Base-by-base conservation (phyloP, 306 rosid genomes). In the Castanea sativa region DNA sequence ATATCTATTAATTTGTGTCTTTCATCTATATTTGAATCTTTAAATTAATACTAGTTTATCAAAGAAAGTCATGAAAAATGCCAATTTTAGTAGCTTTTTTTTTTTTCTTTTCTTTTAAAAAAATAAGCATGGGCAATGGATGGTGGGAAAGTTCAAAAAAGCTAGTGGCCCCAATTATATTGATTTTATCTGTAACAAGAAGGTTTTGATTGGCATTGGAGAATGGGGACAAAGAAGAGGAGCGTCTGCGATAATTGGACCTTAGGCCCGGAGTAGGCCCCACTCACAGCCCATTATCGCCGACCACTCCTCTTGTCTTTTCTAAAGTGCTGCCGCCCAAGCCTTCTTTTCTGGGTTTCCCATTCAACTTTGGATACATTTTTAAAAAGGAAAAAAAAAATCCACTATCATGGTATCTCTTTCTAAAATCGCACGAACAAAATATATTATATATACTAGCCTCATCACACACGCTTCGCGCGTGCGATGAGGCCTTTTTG, bases 251-350 rank as follows among this genome's bases (percentile, higher is more conserved):
- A 20, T 7, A 61, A 55, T 32, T 10, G 75, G 73, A 51, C 30
- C 56, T 18, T 57, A 29, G 80, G 69, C 75, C 81, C 41, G 4
- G 56, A 9, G 51, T 58, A 6, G 83, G 81, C 61, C 80, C 90
- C 83, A 73, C 76, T 0, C 2, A 61, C 64, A 72, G 89, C 77
- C 82, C 85, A 86, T 72, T 68, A 58, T 72, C 76, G 79, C 84
- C 84, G 88, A 81, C 90, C 83, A 25, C 9, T 33, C 63, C 6
- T 55, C 43, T 2, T 19, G 76, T 75, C 69, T 79, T 76, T 4
- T 25, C 68, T 38, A 77, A 72, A n/a, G 73, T 4, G 33, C 64
- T 14, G 64, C 87, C 83, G 82, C 67, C 84, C 87, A 70, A 49
- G 25, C 45, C 71, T 25, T 56, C 25, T 55, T 75, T 70, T 2